These are phyloP conservation scores for Cryptosporidium viatorum DNA, from an alignment of 169 alveolate species.

Conservation along the genomic window DNA sequence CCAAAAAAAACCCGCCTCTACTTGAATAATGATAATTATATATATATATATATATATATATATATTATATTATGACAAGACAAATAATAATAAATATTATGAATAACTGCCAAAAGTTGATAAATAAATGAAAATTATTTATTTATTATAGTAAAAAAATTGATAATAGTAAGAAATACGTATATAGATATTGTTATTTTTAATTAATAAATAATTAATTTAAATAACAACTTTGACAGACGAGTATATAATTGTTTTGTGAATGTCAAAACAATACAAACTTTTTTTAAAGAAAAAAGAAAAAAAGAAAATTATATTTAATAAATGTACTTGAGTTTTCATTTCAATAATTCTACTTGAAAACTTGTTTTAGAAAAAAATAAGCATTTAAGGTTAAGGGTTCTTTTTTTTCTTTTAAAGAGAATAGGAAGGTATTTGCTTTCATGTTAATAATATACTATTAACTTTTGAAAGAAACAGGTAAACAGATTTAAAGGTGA, in stretches of 20 bases:
- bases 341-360: background rate
- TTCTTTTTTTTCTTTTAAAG: too few relatives aligned
- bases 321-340: background rate
- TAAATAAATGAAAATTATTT: background rate
- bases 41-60: background rate
- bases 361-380: background rate
- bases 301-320: background rate
- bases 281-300: background rate
- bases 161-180: background rate
- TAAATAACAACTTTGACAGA: background rate
- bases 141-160: background rate
- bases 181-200: background rate
- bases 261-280: background rate
- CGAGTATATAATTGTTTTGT: background rate
- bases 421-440: background rate
- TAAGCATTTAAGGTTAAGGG: background rate
- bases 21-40: background rate
- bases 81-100: background rate
- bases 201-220: background rate
- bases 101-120: background rate
- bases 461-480: background rate
- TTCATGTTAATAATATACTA: background rate
- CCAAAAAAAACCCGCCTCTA: background rate
- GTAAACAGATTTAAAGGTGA: background rate
- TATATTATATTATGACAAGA: background rate